Conservation (phyloP, 257 asterid genomes). For the Gentiana macrophylla region DNA sequence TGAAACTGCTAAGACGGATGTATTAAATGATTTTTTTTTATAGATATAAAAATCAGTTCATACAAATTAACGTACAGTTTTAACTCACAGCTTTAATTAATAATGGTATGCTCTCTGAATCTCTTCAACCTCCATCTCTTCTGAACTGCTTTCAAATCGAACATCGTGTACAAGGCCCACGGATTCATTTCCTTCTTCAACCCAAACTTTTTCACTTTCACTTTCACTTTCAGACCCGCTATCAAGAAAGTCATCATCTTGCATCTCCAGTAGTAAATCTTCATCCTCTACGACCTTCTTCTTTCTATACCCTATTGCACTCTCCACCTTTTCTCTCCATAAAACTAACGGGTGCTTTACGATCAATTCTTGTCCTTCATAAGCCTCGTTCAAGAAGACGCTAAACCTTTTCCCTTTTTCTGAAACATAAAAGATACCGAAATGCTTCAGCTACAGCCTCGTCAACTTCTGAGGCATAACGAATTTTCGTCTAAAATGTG, state of each 20-base stretch:
- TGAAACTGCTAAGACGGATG: too few relatives aligned
- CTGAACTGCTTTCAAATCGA: conserved; percentile 26
- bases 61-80: too few relatives aligned
- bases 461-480: conserved; percentile 90
- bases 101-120: conserved; percentile 37
- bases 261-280: conserved; percentile 31
- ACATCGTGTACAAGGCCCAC: conserved; percentile 22
- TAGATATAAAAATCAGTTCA: too few relatives aligned
- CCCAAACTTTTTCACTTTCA: background rate
- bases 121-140: conserved; percentile 67
- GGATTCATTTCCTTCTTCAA: conserved; percentile 25
- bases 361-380: conserved; percentile 59
- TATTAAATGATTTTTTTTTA: too few relatives aligned
- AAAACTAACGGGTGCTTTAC: conserved; percentile 61
- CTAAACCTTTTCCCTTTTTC: conserved; percentile 91
- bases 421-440: conserved; percentile 87
- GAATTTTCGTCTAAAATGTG: conserved; percentile 84
- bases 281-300: conserved; percentile 32
- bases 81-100: background rate
- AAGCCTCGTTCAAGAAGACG: conserved; percentile 72
- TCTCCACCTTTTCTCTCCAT: conserved; percentile 71
- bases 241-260: conserved; percentile 24
- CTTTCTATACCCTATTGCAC: conserved; percentile 48
- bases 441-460: conserved; percentile 84
- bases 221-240: conserved; percentile 39